Evolutionary conservation across 2,329 filamentous ascomycete genomes (phyloP), one percentile per base, ranked within the genome.

Genomic region (Stemphylium vesicarium): DNA sequence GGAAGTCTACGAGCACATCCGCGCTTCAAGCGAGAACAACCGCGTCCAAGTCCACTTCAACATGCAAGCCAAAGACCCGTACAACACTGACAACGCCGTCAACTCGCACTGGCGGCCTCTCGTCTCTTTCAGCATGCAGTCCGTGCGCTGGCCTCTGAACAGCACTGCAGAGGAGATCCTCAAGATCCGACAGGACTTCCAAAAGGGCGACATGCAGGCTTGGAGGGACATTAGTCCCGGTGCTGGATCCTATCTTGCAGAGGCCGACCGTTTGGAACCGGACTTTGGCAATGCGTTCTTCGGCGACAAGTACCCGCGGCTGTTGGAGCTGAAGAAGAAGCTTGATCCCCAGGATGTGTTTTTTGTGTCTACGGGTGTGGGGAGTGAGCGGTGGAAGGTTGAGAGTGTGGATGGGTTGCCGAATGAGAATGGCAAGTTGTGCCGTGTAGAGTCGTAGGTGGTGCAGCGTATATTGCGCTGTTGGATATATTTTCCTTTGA

Each of bases 381-480:
- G 72, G 0, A 74, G 71, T 31, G 72, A 75, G 58, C 53, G 64
- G 50, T 75, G 71, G 71, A 66, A 36, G 37, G 72, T 75, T 1
- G 67, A 72, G 56, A 73, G 69, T 32, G 62, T 68, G 4, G 71
- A 73, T 50, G 69, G 71, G 2, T 31, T 74, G 33, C 70, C 70
- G 4, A 74, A 74, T 41, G 70, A 75, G 60, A 73, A 75, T 33
- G 72, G 72, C 8, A 73, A 72, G 56, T 42, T 75, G 26, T 74
- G 72, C 49, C 64, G 72, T 12, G 70, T 72, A 33, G 26, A 26
- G 3, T 22, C 4, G 26, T 33, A 35, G 29, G 9, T 13, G 32
- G 13, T 4, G n/a, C 2, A 2, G 12, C 32, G 24, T 39, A 47
- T 15, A 39, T 39, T 9, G 2, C 3, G n/a, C 4, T 12, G 9